These are phyloP conservation scores for Auricularia sp. DNA, from an alignment of 768 basidiomycete genomes.

Conservation along the genomic window DNA sequence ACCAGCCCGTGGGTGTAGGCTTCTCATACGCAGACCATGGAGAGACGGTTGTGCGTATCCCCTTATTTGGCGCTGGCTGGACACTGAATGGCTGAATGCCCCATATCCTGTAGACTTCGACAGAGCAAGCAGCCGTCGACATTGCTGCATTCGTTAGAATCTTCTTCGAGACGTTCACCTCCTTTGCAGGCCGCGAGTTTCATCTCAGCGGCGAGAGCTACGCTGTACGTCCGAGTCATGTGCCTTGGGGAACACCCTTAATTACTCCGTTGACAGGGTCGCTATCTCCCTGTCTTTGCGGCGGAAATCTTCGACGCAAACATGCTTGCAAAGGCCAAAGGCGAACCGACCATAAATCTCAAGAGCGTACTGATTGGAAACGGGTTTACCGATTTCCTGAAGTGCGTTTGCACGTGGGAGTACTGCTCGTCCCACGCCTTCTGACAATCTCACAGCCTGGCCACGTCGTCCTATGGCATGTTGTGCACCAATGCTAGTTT, in stretches of 20 bases:
- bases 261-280: constrained; percentile 34
- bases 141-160: constrained; percentile 62
- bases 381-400: constrained; percentile 9
- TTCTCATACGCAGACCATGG: constrained; percentile 34
- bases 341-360: constrained; percentile 50
- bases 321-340: constrained; percentile 36
- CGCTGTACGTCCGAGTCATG: constrained; percentile 26
- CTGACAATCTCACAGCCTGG: constrained; percentile 6
- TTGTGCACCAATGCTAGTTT: constrained; percentile 10
- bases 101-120: constrained; percentile 23
- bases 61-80: too few relatives aligned
- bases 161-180: constrained; percentile 64
- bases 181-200: constrained; percentile 58
- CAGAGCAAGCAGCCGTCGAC: constrained; percentile 59
- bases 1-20: constrained; percentile 34
- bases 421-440: neutral
- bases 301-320: constrained; percentile 72
- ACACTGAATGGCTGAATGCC: too few relatives aligned
- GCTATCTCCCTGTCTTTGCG: constrained; percentile 67
- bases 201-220: constrained; percentile 55
- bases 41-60: constrained; percentile 9
- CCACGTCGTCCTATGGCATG: constrained; percentile 10
- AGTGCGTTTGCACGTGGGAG: neutral
- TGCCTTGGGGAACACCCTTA: neutral
- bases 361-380: constrained; percentile 59